Percentiles rank a stretch among this genome's conserved stretches.
Conservation (phyloP, 257 asterid genomes). For the Primulina tabacum region DNA sequence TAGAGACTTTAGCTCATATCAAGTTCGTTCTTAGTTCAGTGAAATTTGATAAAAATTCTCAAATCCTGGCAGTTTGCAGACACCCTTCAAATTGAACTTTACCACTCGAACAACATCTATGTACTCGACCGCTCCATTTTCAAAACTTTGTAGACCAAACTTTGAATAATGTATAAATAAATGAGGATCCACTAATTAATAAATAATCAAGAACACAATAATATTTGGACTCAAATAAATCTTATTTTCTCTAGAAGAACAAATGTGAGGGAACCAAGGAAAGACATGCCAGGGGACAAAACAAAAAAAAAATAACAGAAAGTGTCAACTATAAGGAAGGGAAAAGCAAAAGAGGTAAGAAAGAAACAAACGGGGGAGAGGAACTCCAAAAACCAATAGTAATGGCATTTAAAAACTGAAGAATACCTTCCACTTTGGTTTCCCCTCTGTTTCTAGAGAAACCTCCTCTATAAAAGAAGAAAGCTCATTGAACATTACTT, state of each 20-base stretch:
- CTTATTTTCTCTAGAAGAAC: slow-evolving; percentile 12
- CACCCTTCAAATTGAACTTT: slow-evolving; percentile 4
- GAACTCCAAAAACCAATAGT: slow-evolving; percentile 5
- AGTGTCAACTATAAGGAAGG: slow-evolving; percentile 12
- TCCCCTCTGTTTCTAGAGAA: slow-evolving; percentile 91
- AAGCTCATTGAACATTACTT: slow-evolving; percentile 96
- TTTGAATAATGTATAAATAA: not conserved
- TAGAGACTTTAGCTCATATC: slow-evolving; percentile 12
- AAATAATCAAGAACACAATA: not conserved
- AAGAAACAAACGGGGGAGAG: slow-evolving; percentile 9
- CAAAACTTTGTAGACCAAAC: slow-evolving; percentile 1
- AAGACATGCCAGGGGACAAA: slow-evolving; percentile 6
- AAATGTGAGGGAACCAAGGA: slow-evolving; percentile 4
- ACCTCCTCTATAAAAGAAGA: slow-evolving; percentile 90
- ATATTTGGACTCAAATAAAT: slow-evolving; percentile 17
- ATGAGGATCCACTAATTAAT: slow-evolving; percentile 3
- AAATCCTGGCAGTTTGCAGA: slow-evolving; percentile 15
- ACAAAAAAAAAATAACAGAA: slow-evolving; percentile 16
- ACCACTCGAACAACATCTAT: not conserved
- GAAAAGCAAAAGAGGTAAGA: slow-evolving; percentile 15
- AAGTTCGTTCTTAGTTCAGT: slow-evolving; percentile 16
- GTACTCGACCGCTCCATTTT: slow-evolving; percentile 12
- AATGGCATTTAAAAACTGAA: slow-evolving; percentile 2
- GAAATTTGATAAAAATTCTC: slow-evolving; percentile 13
- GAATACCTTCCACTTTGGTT: slow-evolving; percentile 97